phyloP scores from a whole-genome alignment of 2,329 filamentous ascomycete species.

The Verticillium isaacii region DNA sequence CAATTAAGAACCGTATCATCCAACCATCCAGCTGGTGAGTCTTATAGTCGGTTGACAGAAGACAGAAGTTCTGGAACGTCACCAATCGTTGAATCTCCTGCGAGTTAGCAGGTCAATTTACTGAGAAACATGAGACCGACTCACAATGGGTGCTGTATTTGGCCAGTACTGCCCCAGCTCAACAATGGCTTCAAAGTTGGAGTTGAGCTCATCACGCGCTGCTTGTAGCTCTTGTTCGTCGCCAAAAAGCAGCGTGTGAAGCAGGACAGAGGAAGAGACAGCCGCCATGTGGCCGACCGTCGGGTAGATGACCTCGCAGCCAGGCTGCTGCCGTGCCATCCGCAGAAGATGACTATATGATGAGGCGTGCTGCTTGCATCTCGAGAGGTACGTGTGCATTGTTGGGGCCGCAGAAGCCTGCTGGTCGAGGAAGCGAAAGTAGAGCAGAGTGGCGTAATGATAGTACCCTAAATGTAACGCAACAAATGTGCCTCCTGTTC shows the following conservation, averaged over 20 bases:
- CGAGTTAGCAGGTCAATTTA: neutral
- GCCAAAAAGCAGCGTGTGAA: constrained; percentile 15
- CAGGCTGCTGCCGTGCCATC: neutral
- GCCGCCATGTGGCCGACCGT: constrained; percentile 16
- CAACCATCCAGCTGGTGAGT: constrained; percentile 14
- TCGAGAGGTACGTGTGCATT: constrained; percentile 3
- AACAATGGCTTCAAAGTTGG: constrained; percentile 14
- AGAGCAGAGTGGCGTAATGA: constrained; percentile 31
- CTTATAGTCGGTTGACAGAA: constrained; percentile 7
- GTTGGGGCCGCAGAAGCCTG: neutral
- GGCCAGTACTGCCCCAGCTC: constrained; percentile 14
- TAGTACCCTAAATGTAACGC: constrained; percentile 30
- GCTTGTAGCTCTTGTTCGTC: constrained; percentile 6
- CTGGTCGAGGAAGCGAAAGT: constrained; percentile 28
- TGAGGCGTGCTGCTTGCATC: constrained; percentile 22
- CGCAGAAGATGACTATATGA: constrained; percentile 19
- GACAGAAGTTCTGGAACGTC: constrained; percentile 13
- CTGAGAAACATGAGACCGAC: neutral
- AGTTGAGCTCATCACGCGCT: constrained; percentile 8
- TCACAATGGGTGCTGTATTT: constrained; percentile 7
- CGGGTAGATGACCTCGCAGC: constrained; percentile 10
- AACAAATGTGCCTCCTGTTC: constrained; percentile 25
- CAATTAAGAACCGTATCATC: constrained; percentile 14
- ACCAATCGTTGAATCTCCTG: constrained; percentile 11
- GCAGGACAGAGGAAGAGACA: constrained; percentile 13